Evolutionary conservation across 495 filamentous ascomycete genomes (phyloP), one percentile per base, ranked within the genome.

Genomic region (Lepraria neglecta): DNA sequence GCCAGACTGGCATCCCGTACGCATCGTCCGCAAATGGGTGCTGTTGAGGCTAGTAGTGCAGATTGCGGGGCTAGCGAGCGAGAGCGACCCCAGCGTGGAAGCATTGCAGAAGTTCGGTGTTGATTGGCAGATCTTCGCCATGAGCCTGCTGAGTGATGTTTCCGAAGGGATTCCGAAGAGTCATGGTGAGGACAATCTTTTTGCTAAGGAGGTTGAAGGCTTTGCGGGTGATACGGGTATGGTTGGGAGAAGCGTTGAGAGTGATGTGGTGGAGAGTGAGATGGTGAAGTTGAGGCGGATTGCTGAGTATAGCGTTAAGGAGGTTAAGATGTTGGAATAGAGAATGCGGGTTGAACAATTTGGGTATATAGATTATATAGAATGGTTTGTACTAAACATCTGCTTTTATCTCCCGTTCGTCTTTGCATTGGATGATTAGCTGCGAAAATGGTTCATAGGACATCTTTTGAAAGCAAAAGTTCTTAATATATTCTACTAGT

Each of bases 111-210:
- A 54, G 15, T 64, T 50, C 28, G 33, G 44, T 28, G 43, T 64
- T 1, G 42, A 67, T n/a, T 66, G 61, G 62, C 35, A 28, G 24
- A 10, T 40, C 14, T 53, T 65, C 3, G 40, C 40, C 10, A 15
- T 51, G 33, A 42, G 12, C 0, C 30, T 65, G n/a, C 58, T 56
- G 15, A 33, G 28, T 7, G 60, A 63, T 45, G 4, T 60, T 1
- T n/a, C 7, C 3, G 44, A 56, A 3, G 59, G 15, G 31, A 31
- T 56, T 6, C 82, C 80, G 65, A 72, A n/a, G 74, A 83, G 68
- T 84, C 82, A 31, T 80, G 84, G 12, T 63, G 83, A 38, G 74
- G 72, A 47, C 77, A 85, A 61, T 72, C 81, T 40, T 54, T 83
- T 55, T 68, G 66, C 58, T 69, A 68, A 31, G 70, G 76, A 59